These are phyloP conservation scores for Cladophialophora yegresii DNA, from an alignment of 2,329 filamentous ascomycete species.

Conservation along the genomic window DNA sequence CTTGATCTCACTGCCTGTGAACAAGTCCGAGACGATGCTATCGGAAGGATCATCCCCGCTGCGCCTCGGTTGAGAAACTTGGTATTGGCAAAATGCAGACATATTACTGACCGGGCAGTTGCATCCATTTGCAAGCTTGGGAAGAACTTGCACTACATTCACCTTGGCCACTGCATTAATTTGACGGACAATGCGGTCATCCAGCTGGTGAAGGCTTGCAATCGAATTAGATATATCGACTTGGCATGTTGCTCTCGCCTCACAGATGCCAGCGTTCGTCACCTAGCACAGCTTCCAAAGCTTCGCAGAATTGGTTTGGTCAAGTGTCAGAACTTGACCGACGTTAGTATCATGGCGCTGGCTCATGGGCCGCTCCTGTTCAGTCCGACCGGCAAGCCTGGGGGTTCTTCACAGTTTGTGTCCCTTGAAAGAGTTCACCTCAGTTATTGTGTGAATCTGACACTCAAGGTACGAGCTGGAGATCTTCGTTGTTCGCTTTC, in stretches of 20 bases:
- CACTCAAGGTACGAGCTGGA: constrained; percentile 67
- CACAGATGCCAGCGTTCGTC: constrained; percentile 82
- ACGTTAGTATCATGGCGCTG: constrained; percentile 81
- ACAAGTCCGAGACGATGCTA: constrained; percentile 79
- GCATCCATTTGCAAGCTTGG: constrained; percentile 83
- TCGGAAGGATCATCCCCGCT: constrained; percentile 81
- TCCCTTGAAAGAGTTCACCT: constrained; percentile 87
- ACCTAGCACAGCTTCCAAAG: constrained; percentile 84
- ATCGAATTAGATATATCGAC: constrained; percentile 95
- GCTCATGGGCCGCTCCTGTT: constrained; percentile 65
- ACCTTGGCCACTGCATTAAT: constrained; percentile 87
- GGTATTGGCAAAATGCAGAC: constrained; percentile 89
- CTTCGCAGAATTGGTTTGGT: constrained; percentile 92
- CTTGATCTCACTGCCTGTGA: constrained; percentile 89
- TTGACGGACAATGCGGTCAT: constrained; percentile 90
- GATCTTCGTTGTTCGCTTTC: background rate
- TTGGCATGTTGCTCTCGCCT: constrained; percentile 89
- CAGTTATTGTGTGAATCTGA: constrained; percentile 88
- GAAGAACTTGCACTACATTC: constrained; percentile 96
- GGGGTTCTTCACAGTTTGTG: constrained; percentile 34
- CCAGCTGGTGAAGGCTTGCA: constrained; percentile 79
- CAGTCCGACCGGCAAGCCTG: constrained; percentile 28
- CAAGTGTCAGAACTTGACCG: constrained; percentile 88
- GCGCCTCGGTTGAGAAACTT: constrained; percentile 89
- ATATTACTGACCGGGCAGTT: constrained; percentile 87